Base-by-base conservation (phyloP, 495 filamentous ascomycete genomes). In the Apiosordaria backusii region DNA sequence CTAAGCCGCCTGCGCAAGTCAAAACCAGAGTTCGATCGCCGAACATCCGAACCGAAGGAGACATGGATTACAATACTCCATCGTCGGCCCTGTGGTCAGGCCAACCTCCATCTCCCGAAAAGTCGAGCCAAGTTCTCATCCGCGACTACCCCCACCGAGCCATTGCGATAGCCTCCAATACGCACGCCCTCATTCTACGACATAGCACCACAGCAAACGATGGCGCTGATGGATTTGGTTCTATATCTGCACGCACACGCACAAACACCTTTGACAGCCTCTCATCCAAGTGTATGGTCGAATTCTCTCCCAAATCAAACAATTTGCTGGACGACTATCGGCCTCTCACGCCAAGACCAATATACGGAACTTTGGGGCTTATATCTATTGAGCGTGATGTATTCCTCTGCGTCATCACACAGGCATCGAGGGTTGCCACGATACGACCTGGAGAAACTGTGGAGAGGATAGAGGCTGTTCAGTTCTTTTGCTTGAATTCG, bases 401-500 rank as follows among this genome's bases (percentile, higher is more conserved):
- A 18, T 99, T 98, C 72, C 83, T 99, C 21, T 95, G 92, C 68
- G 89, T 97, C n/a, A 88, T 99, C 26, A 96, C 87, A 50, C 83
- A 85, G 52, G 88, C 92, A 50, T 84, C 83, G 7, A 86, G 87
- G 57, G 93, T 93, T 21, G 96, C 95, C 40, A 89, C 85, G 21
- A 85, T 97, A 50, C 83, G 92, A 59, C 92, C 94, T 0, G 91
- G 90, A 15, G 95, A 99, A 81, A 91, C 87, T 6, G 89, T 98
- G 22, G 89, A 92, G 73, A 90, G 86, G 75, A 97, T 99, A 61
- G 84, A 88, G 67, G 87, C 84, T 23, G 94, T 98, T 65, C 91
- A 94, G 61, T 98, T 98, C 75, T 91, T 96, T 75, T 99, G 95
- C 70, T 78, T 99, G 57, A 98, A 90, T 74, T 90, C 87, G 68